These are phyloP conservation scores for Floccularia luteovirens DNA, from an alignment of 768 basidiomycete species.

Conservation along the genomic window DNA sequence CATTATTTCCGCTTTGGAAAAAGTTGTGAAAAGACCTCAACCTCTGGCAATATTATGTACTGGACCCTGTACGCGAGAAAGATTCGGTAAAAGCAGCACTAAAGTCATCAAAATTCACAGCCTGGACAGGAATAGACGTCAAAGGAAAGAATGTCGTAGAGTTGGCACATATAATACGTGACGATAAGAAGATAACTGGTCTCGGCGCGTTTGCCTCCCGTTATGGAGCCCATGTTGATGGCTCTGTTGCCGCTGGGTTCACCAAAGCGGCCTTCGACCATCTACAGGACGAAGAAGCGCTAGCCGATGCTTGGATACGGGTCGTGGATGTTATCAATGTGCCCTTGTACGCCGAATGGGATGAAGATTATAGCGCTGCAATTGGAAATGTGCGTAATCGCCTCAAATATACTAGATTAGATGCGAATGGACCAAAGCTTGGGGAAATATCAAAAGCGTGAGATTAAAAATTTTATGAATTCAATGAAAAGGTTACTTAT, in stretches of 20 bases:
- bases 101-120: constrained; percentile 28
- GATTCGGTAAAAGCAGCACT: constrained; percentile 50
- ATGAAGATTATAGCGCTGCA: constrained; percentile 72
- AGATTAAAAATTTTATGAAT: constrained; percentile 28
- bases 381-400: constrained; percentile 70
- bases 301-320: constrained; percentile 66
- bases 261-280: constrained; percentile 60
- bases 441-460: constrained; percentile 68
- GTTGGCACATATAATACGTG: constrained; percentile 57
- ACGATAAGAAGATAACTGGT: constrained; percentile 48
- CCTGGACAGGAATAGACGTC: constrained; percentile 60
- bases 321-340: constrained; percentile 87
- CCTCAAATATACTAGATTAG: constrained; percentile 74
- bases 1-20: constrained; percentile 57
- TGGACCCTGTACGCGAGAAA: constrained; percentile 65
- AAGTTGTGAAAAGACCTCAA: constrained; percentile 56
- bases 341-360: constrained; percentile 80
- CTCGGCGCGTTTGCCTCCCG: constrained; percentile 55
- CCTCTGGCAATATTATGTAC: constrained; percentile 92
- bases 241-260: constrained; percentile 63
- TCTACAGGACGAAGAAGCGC: constrained; percentile 36
- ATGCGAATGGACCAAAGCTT: constrained; percentile 74
- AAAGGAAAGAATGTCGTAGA: constrained; percentile 52
- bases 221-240: constrained; percentile 59
- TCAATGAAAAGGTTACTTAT: constrained; percentile 5